phyloP scores from a whole-genome alignment of 306 rosid genomes.

The Ormosia emarginata region DNA sequence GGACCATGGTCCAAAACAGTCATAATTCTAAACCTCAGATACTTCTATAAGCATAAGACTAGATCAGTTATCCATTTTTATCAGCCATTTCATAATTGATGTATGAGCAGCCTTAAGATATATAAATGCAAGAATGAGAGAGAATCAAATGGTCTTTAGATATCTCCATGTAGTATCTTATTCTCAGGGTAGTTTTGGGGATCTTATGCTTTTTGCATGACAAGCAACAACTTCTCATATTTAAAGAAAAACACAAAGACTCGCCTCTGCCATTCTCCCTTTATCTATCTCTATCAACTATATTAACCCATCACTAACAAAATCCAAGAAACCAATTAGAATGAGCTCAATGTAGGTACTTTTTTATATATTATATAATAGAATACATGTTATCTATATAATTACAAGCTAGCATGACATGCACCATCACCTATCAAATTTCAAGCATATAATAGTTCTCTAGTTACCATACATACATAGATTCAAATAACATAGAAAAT shows the following conservation, averaged over 20 bases:
- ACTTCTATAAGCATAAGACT: not conserved
- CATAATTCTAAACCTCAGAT: too few relatives aligned
- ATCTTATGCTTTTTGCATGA: not conserved
- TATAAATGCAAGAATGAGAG: not conserved
- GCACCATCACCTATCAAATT: not conserved
- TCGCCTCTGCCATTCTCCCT: too few relatives aligned
- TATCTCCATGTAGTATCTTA: not conserved
- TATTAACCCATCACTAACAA: not conserved
- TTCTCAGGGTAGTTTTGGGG: not conserved
- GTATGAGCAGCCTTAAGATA: not conserved
- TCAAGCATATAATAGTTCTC: not conserved
- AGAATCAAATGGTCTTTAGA: not conserved
- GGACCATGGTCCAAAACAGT: too few relatives aligned
- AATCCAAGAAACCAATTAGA: not conserved
- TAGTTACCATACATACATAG: not conserved
- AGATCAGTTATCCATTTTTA: not conserved
- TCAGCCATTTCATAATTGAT: not conserved
- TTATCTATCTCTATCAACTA: too few relatives aligned
- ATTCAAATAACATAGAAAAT: slow-evolving; percentile 6
- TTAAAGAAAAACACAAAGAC: not conserved
- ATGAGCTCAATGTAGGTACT: not conserved
- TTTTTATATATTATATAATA: not conserved
- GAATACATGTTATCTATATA: not conserved
- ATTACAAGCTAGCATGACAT: not conserved
- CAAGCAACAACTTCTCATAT: not conserved